Evolutionary conservation across 129 eudicot species (phyloP).

Genomic region (Chrysanthemum makinoi): DNA sequence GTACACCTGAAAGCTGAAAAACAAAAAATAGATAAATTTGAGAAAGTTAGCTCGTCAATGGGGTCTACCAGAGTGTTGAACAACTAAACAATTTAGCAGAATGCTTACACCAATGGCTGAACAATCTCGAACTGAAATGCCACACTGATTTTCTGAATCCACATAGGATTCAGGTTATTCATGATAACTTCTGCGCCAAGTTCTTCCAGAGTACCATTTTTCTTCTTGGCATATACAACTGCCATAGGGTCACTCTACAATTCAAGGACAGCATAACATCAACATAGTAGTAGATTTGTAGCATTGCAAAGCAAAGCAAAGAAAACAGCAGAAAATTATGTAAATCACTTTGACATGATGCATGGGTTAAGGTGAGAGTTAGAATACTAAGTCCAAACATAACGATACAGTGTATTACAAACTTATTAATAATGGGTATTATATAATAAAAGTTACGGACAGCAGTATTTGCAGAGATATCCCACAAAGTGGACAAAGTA

Average conservation of each 20-base stretch:
- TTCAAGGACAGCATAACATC: conserved; percentile 17
- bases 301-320: conserved; percentile 9
- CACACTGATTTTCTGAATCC: conserved; percentile 77
- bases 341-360: neutral
- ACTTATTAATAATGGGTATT: neutral
- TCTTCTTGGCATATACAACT: conserved; percentile 60
- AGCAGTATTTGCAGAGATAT: neutral
- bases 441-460: neutral
- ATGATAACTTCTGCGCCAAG: conserved; percentile 96
- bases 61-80: conserved; percentile 15
- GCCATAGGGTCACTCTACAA: conserved; percentile 97
- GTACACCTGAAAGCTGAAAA: conserved; percentile 80
- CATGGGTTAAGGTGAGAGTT: neutral
- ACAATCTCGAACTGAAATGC: conserved; percentile 86
- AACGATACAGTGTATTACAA: neutral
- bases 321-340: conserved; percentile 8
- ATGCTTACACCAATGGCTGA: conserved; percentile 72
- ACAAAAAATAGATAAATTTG: conserved; percentile 14
- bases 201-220: conserved; percentile 71
- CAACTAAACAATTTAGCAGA: conserved; percentile 18
- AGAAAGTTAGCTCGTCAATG: conserved; percentile 2
- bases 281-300: neutral
- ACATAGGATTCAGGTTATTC: conserved; percentile 78
- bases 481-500: neutral
- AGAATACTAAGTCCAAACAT: neutral